These are phyloP conservation scores for Penicillium bialowiezense DNA, from an alignment of 495 filamentous ascomycete species.

Conservation along the genomic window DNA sequence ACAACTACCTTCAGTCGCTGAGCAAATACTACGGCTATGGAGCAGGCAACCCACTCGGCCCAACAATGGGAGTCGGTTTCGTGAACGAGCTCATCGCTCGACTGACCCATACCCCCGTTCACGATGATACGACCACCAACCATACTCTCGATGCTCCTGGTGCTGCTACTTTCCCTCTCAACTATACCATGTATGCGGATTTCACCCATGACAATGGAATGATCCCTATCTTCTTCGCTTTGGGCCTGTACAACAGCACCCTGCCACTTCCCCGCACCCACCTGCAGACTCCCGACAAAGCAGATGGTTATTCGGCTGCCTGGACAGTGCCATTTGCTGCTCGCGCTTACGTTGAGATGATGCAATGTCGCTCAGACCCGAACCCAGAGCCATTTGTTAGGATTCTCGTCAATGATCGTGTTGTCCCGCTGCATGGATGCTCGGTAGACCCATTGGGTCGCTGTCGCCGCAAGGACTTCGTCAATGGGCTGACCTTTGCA, in stretches of 20 bases:
- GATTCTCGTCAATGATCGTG: constrained; percentile 77
- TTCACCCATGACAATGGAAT: constrained; percentile 89
- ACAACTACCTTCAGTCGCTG: constrained; percentile 73
- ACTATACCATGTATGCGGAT: constrained; percentile 68
- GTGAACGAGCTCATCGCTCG: constrained; percentile 83
- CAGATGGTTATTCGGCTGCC: constrained; percentile 60
- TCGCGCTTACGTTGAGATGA: constrained; percentile 79
- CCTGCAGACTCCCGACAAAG: constrained; percentile 37
- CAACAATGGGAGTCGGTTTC: constrained; percentile 81
- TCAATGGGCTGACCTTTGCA: constrained; percentile 70
- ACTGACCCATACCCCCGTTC: constrained; percentile 62
- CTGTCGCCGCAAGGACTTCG: constrained; percentile 63
- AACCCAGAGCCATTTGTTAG: constrained; percentile 60
- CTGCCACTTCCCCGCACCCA: constrained; percentile 45
- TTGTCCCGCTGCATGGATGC: constrained; percentile 68
- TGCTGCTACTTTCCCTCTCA: constrained; percentile 64
- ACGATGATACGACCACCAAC: constrained; percentile 69
- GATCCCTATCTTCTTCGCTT: constrained; percentile 64
- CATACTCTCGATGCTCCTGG: constrained; percentile 60
- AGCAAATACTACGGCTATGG: constrained; percentile 80
- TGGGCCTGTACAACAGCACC: constrained; percentile 70
- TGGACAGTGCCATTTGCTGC: constrained; percentile 81
- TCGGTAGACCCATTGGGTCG: constrained; percentile 62
- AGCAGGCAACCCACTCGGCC: constrained; percentile 69
- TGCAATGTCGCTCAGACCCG: constrained; percentile 53